A percentile compares a stretch with the other conserved stretches of the same genome.
Evolutionary conservation across 805 yeast species (phyloP).

Genomic region (Kodamaea sagamina): DNA sequence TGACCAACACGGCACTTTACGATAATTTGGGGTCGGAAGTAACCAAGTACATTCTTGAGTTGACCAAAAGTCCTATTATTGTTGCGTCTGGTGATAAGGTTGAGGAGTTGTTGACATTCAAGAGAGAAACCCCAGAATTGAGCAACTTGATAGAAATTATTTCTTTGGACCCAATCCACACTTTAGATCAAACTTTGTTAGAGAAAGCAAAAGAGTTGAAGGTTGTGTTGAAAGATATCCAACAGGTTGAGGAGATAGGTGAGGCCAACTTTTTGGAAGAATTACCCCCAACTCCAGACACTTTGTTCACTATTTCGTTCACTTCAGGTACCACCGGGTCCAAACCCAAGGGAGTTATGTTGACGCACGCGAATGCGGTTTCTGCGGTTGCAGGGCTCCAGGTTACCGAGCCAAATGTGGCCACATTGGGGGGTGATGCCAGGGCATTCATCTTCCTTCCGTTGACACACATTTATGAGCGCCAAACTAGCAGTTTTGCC

Average conservation of each 20-base stretch:
- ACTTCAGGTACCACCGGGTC: slow-evolving; percentile 77
- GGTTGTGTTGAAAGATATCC: slow-evolving; percentile 33
- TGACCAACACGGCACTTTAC: slow-evolving; percentile 24
- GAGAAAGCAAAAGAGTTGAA: slow-evolving; percentile 26
- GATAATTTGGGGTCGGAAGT: slow-evolving; percentile 23
- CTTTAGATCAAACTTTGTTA: slow-evolving; percentile 12
- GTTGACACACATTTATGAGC: slow-evolving; percentile 59
- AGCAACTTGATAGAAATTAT: slow-evolving; percentile 24
- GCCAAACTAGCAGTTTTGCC: slow-evolving; percentile 47
- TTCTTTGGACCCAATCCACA: slow-evolving; percentile 29
- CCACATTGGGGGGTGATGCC: slow-evolving; percentile 8
- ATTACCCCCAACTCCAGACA: slow-evolving; percentile 51
- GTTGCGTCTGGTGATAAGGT: slow-evolving; percentile 22
- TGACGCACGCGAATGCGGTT: slow-evolving; percentile 52
- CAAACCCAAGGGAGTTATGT: slow-evolving; percentile 66
- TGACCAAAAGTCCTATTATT: slow-evolving; percentile 21
- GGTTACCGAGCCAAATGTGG: slow-evolving; percentile 8
- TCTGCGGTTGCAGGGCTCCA: slow-evolving; percentile 43
- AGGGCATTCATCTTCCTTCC: slow-evolving; percentile 45
- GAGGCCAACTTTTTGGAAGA: slow-evolving; percentile 29
- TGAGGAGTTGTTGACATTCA: slow-evolving; percentile 16
- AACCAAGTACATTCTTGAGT: slow-evolving; percentile 22
- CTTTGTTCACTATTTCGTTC: slow-evolving; percentile 60
- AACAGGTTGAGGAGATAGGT: slow-evolving; percentile 35
- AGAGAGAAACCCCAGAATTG: slow-evolving; percentile 18